Evolutionary conservation across 2,329 filamentous ascomycete species (phyloP).

Genomic region (Trichoderma endophyticum): DNA sequence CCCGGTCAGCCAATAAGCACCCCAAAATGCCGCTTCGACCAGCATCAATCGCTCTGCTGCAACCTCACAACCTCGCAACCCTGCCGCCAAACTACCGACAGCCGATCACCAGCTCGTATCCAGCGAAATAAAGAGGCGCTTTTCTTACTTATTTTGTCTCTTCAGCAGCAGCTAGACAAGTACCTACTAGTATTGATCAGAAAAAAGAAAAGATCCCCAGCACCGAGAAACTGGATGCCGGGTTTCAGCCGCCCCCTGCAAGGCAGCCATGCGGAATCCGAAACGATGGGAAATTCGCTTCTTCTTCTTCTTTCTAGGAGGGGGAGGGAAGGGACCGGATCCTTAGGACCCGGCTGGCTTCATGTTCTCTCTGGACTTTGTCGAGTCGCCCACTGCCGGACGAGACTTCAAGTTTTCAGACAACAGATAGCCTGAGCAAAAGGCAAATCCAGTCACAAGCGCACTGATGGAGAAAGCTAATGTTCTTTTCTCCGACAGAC

Average conservation of each 20-base stretch:
- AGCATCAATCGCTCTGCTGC: background rate
- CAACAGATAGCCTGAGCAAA: background rate
- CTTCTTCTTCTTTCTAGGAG: background rate
- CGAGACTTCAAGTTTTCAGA: background rate
- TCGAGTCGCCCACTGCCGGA: background rate
- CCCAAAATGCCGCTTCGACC: background rate
- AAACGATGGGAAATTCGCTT: constrained; percentile 13
- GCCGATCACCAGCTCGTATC: constrained; percentile 6
- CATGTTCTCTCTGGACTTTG: background rate
- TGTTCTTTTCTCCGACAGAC: background rate
- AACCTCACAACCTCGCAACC: background rate
- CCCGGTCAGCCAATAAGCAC: background rate
- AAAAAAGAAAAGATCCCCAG: background rate
- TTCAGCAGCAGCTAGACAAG: background rate
- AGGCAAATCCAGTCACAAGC: background rate
- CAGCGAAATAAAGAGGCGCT: constrained; percentile 4
- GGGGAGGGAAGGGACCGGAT: background rate
- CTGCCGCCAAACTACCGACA: background rate
- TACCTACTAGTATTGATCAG: background rate
- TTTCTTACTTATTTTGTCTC: background rate
- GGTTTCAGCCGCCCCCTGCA: background rate
- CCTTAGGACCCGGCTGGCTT: background rate
- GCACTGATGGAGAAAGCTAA: background rate
- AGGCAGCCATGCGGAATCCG: constrained; percentile 10
- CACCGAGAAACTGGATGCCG: constrained; percentile 2